These are phyloP conservation scores for Exophiala dermatitidis DNA, from an alignment of 2,329 filamentous ascomycete species.

Conservation along the genomic window DNA sequence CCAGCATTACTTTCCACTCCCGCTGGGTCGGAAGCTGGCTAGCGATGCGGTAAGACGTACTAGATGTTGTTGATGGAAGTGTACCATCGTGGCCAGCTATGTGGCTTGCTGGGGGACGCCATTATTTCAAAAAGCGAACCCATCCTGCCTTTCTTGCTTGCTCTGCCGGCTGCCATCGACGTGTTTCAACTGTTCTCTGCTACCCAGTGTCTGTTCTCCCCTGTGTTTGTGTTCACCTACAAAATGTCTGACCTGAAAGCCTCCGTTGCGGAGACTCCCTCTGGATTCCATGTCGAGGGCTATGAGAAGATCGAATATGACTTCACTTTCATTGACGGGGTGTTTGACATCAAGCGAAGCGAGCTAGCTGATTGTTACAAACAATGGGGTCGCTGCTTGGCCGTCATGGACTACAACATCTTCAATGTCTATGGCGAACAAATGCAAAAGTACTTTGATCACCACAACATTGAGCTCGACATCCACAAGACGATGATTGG, in stretches of 20 bases:
- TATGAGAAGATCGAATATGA: conserved; percentile 72
- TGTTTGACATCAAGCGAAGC: conserved; percentile 55
- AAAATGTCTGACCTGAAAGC: conserved; percentile 65
- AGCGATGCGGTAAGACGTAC: neutral
- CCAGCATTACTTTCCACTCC: neutral
- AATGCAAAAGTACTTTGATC: conserved; percentile 61
- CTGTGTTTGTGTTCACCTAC: conserved; percentile 7
- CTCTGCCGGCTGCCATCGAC: neutral
- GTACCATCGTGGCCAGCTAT: too few relatives aligned
- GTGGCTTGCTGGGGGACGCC: neutral
- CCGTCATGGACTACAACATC: conserved; percentile 65
- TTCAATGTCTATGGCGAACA: conserved; percentile 59
- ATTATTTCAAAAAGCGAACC: neutral
- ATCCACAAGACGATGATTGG: conserved; percentile 68
- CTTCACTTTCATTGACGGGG: conserved; percentile 64
- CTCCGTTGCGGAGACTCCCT: conserved; percentile 54
- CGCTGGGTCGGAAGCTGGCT: neutral
- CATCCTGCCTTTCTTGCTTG: neutral
- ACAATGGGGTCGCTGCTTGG: conserved; percentile 58
- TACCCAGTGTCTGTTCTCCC: neutral
- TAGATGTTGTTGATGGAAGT: neutral
- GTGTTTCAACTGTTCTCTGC: neutral
- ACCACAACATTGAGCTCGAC: conserved; percentile 55
- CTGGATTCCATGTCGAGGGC: conserved; percentile 63
- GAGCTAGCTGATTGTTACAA: conserved; percentile 60